A percentile compares a stretch with the other conserved stretches of the same genome.
Conservation (phyloP, 1,139 yeast genomes). For the Kodamaea ohmeri region DNA sequence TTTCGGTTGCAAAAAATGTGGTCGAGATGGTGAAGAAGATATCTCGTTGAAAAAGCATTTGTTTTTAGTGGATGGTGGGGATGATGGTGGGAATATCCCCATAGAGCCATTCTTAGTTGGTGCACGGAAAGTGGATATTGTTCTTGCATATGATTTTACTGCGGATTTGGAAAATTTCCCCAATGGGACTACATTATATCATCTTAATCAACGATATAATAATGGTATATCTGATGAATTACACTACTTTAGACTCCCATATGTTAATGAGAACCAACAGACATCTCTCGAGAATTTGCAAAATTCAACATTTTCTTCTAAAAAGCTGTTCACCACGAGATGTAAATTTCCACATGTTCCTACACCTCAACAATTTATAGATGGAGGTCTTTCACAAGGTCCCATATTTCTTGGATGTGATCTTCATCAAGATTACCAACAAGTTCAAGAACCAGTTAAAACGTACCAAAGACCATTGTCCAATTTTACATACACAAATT, state of each 20-base stretch:
- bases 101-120: conserved; percentile 35
- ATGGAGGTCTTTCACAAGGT: conserved; percentile 25
- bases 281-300: no score
- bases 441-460: background rate
- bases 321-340: conserved; percentile 9
- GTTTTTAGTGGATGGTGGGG: conserved; percentile 45
- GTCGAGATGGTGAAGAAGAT: background rate
- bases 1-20: conserved; percentile 23
- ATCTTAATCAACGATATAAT: conserved; percentile 24
- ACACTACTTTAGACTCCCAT: conserved; percentile 18
- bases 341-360: conserved; percentile 42
- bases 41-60: conserved; percentile 19
- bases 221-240: conserved; percentile 15
- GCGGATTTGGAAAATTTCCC: conserved; percentile 40
- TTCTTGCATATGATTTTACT: conserved; percentile 39
- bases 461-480: background rate
- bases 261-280: conserved; percentile 8
- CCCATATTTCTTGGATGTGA: conserved; percentile 62
- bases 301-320: background rate
- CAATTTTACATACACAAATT: background rate
- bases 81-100: conserved; percentile 45
- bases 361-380: conserved; percentile 27
- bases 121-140: conserved; percentile 31
- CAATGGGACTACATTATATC: conserved; percentile 32
- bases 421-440: conserved; percentile 32